phyloP scores from a whole-genome alignment of 345 rosid genomes.

The Turritis glabra region DNA sequence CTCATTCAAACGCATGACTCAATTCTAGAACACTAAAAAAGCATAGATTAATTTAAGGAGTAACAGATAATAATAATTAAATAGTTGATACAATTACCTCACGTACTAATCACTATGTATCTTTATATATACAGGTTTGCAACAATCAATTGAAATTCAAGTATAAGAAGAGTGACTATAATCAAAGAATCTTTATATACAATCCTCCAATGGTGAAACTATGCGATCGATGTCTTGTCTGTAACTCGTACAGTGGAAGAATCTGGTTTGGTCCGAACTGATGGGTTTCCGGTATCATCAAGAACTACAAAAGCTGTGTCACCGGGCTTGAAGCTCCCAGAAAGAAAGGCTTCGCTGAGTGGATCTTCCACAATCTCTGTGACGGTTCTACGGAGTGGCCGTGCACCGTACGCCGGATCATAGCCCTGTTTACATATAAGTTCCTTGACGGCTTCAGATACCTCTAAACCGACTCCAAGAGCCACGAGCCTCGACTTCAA shows the following conservation, averaged over 20 bases:
- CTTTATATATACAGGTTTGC: constrained; percentile 45
- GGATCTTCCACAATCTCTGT: constrained; percentile 78
- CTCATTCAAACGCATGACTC: neutral
- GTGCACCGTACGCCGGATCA: constrained; percentile 73
- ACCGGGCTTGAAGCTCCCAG: constrained; percentile 71
- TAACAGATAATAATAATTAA: neutral
- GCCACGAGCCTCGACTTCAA: constrained; percentile 74
- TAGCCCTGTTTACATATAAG: constrained; percentile 84
- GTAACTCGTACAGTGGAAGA: constrained; percentile 50
- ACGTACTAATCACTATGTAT: constrained; percentile 34
- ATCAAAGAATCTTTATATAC: constrained; percentile 39
- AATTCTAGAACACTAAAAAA: neutral
- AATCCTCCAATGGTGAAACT: constrained; percentile 32
- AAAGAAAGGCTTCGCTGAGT: constrained; percentile 79
- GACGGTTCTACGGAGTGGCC: constrained; percentile 86
- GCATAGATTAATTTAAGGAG: neutral
- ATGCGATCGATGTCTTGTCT: constrained; percentile 50
- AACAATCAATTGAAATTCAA: constrained; percentile 33
- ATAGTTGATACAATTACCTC: constrained; percentile 18
- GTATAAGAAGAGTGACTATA: constrained; percentile 22
- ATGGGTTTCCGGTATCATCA: constrained; percentile 78
- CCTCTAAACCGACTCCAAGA: constrained; percentile 83
- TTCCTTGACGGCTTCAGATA: constrained; percentile 73
- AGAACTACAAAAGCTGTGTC: constrained; percentile 75
- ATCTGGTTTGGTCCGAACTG: constrained; percentile 53